A percentile compares a stretch with the other conserved stretches of the same genome.
These are phyloP conservation scores for Sporothrix curviconia DNA, from an alignment of 2,329 filamentous ascomycete species.

Conservation along the genomic window DNA sequence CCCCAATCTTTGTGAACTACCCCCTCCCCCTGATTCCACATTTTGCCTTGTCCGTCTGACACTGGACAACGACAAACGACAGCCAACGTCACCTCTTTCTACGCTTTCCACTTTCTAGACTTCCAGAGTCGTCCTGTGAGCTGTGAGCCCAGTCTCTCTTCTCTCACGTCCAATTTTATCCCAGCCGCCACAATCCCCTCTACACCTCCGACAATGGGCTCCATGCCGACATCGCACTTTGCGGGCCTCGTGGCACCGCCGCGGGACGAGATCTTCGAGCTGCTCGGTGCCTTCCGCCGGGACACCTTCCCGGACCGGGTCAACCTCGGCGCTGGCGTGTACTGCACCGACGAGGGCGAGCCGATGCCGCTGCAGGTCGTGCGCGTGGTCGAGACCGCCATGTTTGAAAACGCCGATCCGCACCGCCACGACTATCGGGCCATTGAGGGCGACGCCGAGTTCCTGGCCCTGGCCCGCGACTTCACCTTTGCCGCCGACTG, in stretches of 20 bases:
- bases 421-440: conserved; percentile 2
- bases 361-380: conserved; percentile 1
- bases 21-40: neutral
- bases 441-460: conserved; percentile 67
- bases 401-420: neutral
- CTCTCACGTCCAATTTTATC: neutral
- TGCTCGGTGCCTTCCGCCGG: neutral
- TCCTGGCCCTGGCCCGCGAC: conserved; percentile 92
- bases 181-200: neutral
- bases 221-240: neutral
- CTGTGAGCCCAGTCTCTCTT: too few species aligned
- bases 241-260: neutral
- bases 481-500: conserved; percentile 78
- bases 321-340: conserved; percentile 4
- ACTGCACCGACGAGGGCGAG: conserved; percentile 1
- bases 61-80: neutral
- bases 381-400: neutral
- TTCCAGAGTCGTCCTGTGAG: too few species aligned
- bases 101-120: too few species aligned
- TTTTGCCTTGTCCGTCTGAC: neutral
- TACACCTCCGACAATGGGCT: neutral
- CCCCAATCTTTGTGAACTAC: too few species aligned
- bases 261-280: conserved; percentile 3
- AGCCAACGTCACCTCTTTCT: neutral
- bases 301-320: neutral